A percentile compares a stretch with the other conserved stretches of the same genome.
These are phyloP conservation scores for Penicillium vulpinum DNA, from an alignment of 2,329 filamentous ascomycete genomes.

Conservation along the genomic window DNA sequence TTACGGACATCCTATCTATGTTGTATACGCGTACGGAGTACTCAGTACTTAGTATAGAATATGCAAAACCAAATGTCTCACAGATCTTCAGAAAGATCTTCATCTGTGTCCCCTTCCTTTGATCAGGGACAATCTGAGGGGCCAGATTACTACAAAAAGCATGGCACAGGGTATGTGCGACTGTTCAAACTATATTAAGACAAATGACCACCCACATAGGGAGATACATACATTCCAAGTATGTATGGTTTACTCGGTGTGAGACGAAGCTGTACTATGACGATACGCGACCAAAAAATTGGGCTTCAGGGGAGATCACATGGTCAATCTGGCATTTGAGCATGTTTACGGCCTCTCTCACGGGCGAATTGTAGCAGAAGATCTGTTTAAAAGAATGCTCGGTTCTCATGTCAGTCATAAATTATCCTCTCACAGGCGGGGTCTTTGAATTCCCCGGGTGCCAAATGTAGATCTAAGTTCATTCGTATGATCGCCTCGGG, in stretches of 20 bases:
- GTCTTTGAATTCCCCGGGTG: neutral
- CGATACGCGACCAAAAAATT: neutral
- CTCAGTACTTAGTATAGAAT: too few relatives aligned
- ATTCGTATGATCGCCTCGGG: too few relatives aligned
- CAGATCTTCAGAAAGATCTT: neutral
- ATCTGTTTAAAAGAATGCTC: too few relatives aligned
- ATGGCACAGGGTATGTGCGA: neutral
- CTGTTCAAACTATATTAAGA: neutral
- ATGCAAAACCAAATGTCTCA: neutral
- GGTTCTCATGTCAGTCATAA: neutral
- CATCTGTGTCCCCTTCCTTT: neutral
- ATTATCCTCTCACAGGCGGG: neutral
- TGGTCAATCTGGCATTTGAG: neutral
- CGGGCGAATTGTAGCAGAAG: neutral
- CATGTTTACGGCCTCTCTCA: neutral
- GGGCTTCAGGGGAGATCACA: neutral
- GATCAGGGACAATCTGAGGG: neutral
- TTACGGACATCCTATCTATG: neutral
- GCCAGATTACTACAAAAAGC: neutral
- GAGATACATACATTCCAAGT: neutral
- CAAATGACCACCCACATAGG: neutral
- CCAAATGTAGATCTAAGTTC: neutral
- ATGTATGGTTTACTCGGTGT: neutral
- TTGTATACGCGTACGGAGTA: neutral
- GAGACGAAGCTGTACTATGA: constrained; percentile 1